Evolutionary conservation across 805 yeast genomes (phyloP).

Genomic region (Clavispora phyllophila): DNA sequence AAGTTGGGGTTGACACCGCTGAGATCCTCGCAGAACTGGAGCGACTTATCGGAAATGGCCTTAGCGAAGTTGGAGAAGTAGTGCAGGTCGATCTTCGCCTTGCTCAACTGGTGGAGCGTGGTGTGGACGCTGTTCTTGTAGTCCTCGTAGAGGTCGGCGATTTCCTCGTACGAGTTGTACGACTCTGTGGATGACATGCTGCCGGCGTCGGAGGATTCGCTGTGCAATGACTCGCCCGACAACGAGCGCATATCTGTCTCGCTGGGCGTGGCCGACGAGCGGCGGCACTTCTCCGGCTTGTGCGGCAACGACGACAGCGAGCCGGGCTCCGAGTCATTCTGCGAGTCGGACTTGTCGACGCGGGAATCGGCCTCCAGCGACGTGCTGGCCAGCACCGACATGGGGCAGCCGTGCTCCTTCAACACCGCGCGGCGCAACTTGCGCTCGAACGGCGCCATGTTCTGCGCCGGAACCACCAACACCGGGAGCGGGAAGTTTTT

Average conservation of each 20-base stretch:
- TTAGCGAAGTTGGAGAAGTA: conserved; percentile 25
- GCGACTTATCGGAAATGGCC: conserved; percentile 31
- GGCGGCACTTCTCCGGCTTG: neutral
- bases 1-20: conserved; percentile 34
- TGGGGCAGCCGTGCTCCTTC: neutral
- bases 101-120: conserved; percentile 11
- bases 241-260: conserved; percentile 6
- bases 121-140: conserved; percentile 21
- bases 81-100: conserved; percentile 18
- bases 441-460: conserved; percentile 49
- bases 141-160: conserved; percentile 26
- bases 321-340: neutral
- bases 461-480: conserved; percentile 59
- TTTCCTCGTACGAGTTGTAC: conserved; percentile 37
- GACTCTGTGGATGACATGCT: conserved; percentile 26
- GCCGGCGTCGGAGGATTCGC: conserved; percentile 15
- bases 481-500: conserved; percentile 62
- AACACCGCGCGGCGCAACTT: conserved; percentile 16
- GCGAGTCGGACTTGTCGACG: neutral
- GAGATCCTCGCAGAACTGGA: conserved; percentile 31
- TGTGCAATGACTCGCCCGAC: conserved; percentile 12
- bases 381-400: neutral
- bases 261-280: neutral
- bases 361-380: neutral
- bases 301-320: no score